phyloP scores from a whole-genome alignment of 805 yeast genomes.

The Candida coleopterorum region DNA sequence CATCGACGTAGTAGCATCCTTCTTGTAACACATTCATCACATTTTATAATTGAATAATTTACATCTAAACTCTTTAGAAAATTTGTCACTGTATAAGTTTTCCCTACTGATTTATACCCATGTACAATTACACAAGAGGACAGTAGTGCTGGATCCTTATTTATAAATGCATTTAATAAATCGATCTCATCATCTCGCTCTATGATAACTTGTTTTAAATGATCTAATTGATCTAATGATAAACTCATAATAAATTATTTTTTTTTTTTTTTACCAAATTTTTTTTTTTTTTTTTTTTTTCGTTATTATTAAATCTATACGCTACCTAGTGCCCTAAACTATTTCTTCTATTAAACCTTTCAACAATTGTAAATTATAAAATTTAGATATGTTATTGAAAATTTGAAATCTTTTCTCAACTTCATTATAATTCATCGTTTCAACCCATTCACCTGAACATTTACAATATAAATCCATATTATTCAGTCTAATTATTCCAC shows the following conservation, averaged over 20 bases:
- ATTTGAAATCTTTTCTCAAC: conserved; percentile 43
- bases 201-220: conserved; percentile 14
- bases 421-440: conserved; percentile 43
- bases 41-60: conserved; percentile 28
- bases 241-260: conserved; percentile 3
- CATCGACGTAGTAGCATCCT: conserved; percentile 40
- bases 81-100: conserved; percentile 32
- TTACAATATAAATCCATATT: conserved; percentile 71
- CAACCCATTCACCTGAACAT: conserved; percentile 86
- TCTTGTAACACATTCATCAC: conserved; percentile 42
- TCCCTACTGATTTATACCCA: conserved; percentile 48
- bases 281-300: too few relatives aligned
- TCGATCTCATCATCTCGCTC: conserved; percentile 32
- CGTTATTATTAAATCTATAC: too few relatives aligned
- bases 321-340: too few relatives aligned
- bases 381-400: conserved; percentile 55
- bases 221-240: not conserved
- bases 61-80: conserved; percentile 27
- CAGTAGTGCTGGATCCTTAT: conserved; percentile 21
- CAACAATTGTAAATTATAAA: conserved; percentile 57
- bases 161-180: conserved; percentile 31
- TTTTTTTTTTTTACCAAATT: not conserved
- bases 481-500: conserved; percentile 61
- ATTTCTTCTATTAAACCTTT: conserved; percentile 25
- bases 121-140: conserved; percentile 39